Percentiles rank a stretch among this genome's conserved stretches.
Conservation (phyloP, 495 filamentous ascomycete species). For the Tetracladium setigerum region DNA sequence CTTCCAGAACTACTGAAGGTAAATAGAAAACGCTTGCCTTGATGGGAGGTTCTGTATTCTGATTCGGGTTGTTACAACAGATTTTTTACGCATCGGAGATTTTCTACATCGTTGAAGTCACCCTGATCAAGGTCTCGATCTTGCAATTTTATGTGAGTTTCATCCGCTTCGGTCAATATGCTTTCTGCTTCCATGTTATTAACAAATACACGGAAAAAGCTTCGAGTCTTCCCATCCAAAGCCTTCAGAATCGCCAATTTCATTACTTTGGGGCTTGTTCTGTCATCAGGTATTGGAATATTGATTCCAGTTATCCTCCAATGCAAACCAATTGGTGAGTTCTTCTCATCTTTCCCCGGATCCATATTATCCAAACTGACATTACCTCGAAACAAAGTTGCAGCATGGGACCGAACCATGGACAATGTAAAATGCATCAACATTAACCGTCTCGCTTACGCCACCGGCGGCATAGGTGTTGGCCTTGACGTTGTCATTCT, state of each 20-base stretch:
- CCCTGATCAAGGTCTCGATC: conserved; percentile 9
- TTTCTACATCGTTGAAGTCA: conserved; percentile 1
- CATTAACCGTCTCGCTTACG: conserved; percentile 27
- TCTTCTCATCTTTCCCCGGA: too few relatives aligned
- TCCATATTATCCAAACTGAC: not conserved
- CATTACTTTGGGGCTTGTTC: not conserved
- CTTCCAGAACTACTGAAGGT: conserved; percentile 1
- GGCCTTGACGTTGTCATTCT: conserved; percentile 31
- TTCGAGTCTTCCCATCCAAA: not conserved
- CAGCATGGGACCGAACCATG: conserved; percentile 30
- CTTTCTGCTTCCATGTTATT: too few relatives aligned
- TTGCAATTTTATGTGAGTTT: conserved; percentile 9
- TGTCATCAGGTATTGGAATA: not conserved
- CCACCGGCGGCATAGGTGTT: conserved; percentile 28
- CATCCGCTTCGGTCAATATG: too few relatives aligned
- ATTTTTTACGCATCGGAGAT: conserved; percentile 7
- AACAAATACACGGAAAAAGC: not conserved
- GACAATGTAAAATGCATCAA: conserved; percentile 26
- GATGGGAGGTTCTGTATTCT: too few relatives aligned
- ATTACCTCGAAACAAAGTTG: not conserved
- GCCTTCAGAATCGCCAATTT: not conserved
- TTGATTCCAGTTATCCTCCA: not conserved
- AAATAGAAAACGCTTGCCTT: not conserved
- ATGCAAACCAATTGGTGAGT: not conserved
- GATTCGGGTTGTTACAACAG: not conserved